phyloP scores from a whole-genome alignment of 306 rosid species.

The Vachellia pachyceras region DNA sequence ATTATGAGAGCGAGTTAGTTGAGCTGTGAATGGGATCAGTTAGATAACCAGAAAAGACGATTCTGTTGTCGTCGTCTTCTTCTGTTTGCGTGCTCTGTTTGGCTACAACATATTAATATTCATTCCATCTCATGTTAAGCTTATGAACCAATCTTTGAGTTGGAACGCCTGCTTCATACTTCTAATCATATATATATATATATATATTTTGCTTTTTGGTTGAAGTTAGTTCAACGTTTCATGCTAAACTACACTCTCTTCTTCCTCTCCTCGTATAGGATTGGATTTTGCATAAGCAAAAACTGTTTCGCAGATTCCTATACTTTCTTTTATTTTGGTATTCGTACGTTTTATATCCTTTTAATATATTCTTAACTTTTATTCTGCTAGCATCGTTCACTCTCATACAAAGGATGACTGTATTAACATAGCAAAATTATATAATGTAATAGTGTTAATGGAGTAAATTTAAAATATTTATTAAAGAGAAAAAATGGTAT shows the following conservation, averaged over 20 bases:
- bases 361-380: no score
- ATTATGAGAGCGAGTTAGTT: conserved; percentile 36
- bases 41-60: conserved; percentile 47
- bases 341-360: no score
- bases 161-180: background rate
- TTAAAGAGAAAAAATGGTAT: no score
- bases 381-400: no score
- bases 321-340: no score
- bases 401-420: no score
- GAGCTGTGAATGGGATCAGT: conserved; percentile 18
- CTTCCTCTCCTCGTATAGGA: background rate
- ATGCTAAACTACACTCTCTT: background rate
- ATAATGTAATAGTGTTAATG: no score
- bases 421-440: no score
- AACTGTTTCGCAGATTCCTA: no score
- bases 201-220: background rate
- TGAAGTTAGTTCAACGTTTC: background rate
- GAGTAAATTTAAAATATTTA: no score
- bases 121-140: background rate
- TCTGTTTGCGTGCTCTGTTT: background rate
- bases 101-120: background rate
- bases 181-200: background rate
- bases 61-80: background rate
- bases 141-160: background rate
- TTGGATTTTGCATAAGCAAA: no score